Evolutionary conservation across 73 alveolate genomes (phyloP).

Genomic region (Diophrys appendiculata): DNA sequence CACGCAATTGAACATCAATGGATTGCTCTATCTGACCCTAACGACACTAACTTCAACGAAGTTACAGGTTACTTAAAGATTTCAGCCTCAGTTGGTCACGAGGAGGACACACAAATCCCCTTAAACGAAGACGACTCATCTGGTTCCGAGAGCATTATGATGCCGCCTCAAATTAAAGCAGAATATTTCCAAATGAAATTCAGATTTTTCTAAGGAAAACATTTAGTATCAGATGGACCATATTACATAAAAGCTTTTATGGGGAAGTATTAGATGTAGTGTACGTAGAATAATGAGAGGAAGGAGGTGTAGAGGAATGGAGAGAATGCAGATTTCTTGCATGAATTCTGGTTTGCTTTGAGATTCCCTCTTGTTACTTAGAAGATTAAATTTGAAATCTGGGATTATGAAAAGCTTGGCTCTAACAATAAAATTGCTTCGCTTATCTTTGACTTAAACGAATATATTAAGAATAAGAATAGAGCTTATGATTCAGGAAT

Average conservation of each 20-base stretch:
- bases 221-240: conserved; percentile 63
- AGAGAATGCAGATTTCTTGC: conserved; percentile 29
- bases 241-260: conserved; percentile 63
- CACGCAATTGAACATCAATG: conserved; percentile 89
- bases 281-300: conserved; percentile 45
- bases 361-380: conserved; percentile 62
- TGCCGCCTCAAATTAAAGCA: conserved; percentile 86
- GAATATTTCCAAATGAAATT: conserved; percentile 73
- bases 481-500: conserved; percentile 21
- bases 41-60: conserved; percentile 73
- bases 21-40: conserved; percentile 93
- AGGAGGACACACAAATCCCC: conserved; percentile 82
- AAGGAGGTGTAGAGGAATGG: conserved; percentile 62
- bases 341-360: conserved; percentile 55
- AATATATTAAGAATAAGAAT: conserved; percentile 45
- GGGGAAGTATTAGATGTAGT: conserved; percentile 46
- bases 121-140: conserved; percentile 61
- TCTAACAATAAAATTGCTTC: conserved; percentile 64
- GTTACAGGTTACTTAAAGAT: conserved; percentile 89
- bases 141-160: conserved; percentile 62
- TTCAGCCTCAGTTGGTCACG: conserved; percentile 75
- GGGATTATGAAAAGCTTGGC: background rate
- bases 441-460: conserved; percentile 44
- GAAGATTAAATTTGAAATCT: background rate
- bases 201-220: conserved; percentile 76